Conservation (phyloP, 2,329 filamentous ascomycete species). For the Blastomyces parvus region DNA sequence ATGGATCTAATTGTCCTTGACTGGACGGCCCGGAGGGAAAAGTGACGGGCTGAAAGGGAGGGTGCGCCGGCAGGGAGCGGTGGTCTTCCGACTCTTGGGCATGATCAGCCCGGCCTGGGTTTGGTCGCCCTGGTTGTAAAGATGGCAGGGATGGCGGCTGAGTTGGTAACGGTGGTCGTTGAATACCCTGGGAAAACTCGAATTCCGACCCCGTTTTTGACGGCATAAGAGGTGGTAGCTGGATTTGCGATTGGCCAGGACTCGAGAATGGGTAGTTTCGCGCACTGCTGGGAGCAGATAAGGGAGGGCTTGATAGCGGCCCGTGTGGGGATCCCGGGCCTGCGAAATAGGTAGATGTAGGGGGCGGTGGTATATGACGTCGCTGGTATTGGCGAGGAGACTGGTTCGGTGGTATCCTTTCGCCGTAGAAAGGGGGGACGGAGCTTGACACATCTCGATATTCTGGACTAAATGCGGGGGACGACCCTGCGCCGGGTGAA, state of each 20-base stretch:
- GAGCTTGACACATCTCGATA: slow-evolving; percentile 4
- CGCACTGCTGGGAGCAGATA: background rate
- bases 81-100: background rate
- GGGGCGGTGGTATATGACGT: background rate
- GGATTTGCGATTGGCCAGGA: slow-evolving; percentile 6
- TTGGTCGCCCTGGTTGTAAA: background rate
- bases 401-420: slow-evolving; percentile 4
- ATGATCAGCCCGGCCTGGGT: background rate
- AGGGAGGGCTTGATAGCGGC: slow-evolving; percentile 5
- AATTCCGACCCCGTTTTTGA: slow-evolving; percentile 6
- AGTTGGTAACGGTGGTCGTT: background rate
- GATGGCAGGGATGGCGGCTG: background rate
- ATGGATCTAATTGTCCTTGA: slow-evolving; percentile 1
- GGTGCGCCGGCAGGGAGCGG: background rate
- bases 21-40: background rate
- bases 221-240: slow-evolving; percentile 12
- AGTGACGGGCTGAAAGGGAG: slow-evolving; percentile 3
- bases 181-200: slow-evolving; percentile 6
- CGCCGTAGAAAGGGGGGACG: slow-evolving; percentile 1
- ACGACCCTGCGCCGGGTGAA: background rate
- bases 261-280: slow-evolving; percentile 2
- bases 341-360: slow-evolving; percentile 7
- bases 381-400: slow-evolving; percentile 10
- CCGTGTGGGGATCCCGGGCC: slow-evolving; percentile 7
- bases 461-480: background rate